Percentiles rank a stretch among this genome's conserved stretches.
Evolutionary conservation across 306 rosid genomes (phyloP).

Genomic region (Cucumis sativus): Cucumber_9930_V3 NC_026660.2:29913001-29913500

Average conservation of each 20-base stretch:
- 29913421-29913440: conserved; percentile 29
- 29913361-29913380: background rate
- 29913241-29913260: background rate
- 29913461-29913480: conserved; percentile 35
- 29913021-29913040: background rate
- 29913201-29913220: background rate
- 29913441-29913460: conserved; percentile 44
- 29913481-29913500: conserved; percentile 37
- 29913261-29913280: background rate
- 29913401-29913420: conserved; percentile 10
- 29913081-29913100: background rate
- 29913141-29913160: background rate
- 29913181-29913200: background rate
- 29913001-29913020: background rate
- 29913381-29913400: background rate
- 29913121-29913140: background rate
- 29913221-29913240: background rate
- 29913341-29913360: background rate
- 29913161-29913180: background rate
- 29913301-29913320: background rate
- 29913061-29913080: background rate
- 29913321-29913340: background rate
- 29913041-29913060: background rate
- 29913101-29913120: background rate
- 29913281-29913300: background rate